Base-by-base conservation (phyloP, 1,284 basidiomycete species). In the Trichosporon inkin region DNA sequence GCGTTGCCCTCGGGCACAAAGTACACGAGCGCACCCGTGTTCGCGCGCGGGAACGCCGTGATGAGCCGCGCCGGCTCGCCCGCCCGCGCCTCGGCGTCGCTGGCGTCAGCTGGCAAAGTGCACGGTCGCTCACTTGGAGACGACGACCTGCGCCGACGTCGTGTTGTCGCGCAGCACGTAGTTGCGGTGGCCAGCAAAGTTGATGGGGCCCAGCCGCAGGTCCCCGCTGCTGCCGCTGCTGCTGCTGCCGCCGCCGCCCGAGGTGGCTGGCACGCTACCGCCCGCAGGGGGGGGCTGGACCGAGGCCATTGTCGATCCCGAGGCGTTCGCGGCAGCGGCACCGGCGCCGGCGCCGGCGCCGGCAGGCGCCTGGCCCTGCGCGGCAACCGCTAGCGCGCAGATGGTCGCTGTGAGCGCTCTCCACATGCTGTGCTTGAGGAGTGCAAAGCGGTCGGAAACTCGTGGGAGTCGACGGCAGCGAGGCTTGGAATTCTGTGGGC, bases 31-130 rank as follows among this genome's bases (percentile, higher is more conserved):
- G 74, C 75, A 10, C 80, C 80, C 0, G 78, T 76, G 67, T 82
- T 81, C 13, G 80, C 81, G 11, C 78, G 72, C 1, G 80, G 79
- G 35, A 81, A 70, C 3, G 80, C 81, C 1, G 78, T 77, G 52
- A 82, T 75, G 55, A 81, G 73, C 28, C 80, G 72, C n/a, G 71
- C 68, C 6, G 74, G 71, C 5, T 61, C 56, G 11, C 67, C 65
- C 0, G 76, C 67, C 10, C 66, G 69, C 36, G 74, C 54, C 24
- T 49, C 24, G 19, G 44, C 28, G 16, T 49, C 44, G 52, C 75
- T 78, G 53, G 74, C 74, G 17, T 38, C 37, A 57, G 34, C 16
- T 41, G n/a, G 6, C 20, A 14, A 17, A 20, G 6, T 20, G 6
- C 13, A 8, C 22, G 14, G 36, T 3, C 13, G 61, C 71, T 61